Evolutionary conservation across 2,329 filamentous ascomycete species (phyloP), one percentile per base, ranked within the genome.

Genomic region (Beauveria caledonica): DNA sequence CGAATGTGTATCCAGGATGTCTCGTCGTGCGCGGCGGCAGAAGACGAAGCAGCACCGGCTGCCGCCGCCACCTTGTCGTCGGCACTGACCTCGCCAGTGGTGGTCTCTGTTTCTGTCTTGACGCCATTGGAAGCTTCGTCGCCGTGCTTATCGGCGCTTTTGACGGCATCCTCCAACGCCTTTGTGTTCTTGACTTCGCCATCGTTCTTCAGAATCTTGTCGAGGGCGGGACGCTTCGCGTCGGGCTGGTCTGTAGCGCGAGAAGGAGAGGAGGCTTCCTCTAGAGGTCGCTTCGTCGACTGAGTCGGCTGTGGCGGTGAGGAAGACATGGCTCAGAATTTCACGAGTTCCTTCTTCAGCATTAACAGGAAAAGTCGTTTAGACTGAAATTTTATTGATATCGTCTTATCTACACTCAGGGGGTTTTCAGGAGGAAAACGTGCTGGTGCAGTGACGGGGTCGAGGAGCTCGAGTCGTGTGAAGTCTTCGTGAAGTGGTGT

Each of bases 1-100:
- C 94, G 89, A 68, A 99, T 90, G 73, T 99, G 94, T 67, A 99
- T 92, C 93, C 94, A 99, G 51, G 87, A 87, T 52, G 89, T 92
- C 79, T 99, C 94, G 71, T 99, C 94, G 68, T 94, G 87, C 51
- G 86, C 76, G 52, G 78, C 77, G 70, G 78, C 81, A 63, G 65
- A 67, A 5, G 68, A 54, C 66, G 71, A 69, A 49, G 69, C 68
- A 45, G 74, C 73, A 17, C 75, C 72, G 10, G 74, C 69, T n/a
- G 68, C 67, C 23, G 68, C 65, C 64, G 79, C 53, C 27, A 54
- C 23, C 72, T 85, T 85, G 60, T 77, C 72, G 63, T 84, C 82
- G 55, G 81, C 79, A 62, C 79, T 80, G 9, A 17, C 13, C n/a
- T 55, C 61, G 36, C 23, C 51, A 73, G 90, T 86, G 27, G 85